phyloP scores from a whole-genome alignment of 768 basidiomycete species.

The Lentinula sp. region DNA sequence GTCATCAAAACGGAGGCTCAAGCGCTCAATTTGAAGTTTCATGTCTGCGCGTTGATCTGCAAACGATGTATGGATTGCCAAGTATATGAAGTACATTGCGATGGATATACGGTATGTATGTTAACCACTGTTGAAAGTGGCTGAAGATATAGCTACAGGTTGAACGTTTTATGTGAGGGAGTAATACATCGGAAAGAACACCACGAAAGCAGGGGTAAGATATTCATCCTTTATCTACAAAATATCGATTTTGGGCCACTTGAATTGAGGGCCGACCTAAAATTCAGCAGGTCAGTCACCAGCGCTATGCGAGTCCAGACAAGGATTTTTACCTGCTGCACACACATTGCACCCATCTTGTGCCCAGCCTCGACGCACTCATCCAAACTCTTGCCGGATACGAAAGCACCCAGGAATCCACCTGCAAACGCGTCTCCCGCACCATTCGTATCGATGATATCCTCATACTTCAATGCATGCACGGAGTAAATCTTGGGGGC shows the following conservation, averaged over 20 bases:
- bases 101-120: not conserved
- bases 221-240: not conserved
- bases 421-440: slow-evolving; percentile 98
- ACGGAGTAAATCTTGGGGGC: slow-evolving; percentile 56
- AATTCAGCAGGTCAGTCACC: not conserved
- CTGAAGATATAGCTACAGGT: slow-evolving; percentile 5
- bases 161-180: not conserved
- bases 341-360: slow-evolving; percentile 78
- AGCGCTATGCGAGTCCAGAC: not conserved
- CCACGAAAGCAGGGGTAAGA: not conserved
- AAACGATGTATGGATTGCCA: not conserved
- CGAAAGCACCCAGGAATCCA: slow-evolving; percentile 85
- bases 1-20: too few species aligned
- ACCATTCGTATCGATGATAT: slow-evolving; percentile 96
- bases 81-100: not conserved
- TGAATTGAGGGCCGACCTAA: slow-evolving; percentile 5
- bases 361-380: slow-evolving; percentile 84
- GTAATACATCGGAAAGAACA: not conserved
- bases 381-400: slow-evolving; percentile 70
- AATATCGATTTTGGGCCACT: slow-evolving; percentile 7
- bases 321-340: slow-evolving; percentile 54
- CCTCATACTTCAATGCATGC: slow-evolving; percentile 41
- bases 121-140: slow-evolving; percentile 7
- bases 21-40: not conserved
- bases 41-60: not conserved